Percentiles rank a stretch among this genome's conserved stretches.
phyloP scores from a whole-genome alignment of 1,284 basidiomycete genomes.

The Marasmius sp. region DNA sequence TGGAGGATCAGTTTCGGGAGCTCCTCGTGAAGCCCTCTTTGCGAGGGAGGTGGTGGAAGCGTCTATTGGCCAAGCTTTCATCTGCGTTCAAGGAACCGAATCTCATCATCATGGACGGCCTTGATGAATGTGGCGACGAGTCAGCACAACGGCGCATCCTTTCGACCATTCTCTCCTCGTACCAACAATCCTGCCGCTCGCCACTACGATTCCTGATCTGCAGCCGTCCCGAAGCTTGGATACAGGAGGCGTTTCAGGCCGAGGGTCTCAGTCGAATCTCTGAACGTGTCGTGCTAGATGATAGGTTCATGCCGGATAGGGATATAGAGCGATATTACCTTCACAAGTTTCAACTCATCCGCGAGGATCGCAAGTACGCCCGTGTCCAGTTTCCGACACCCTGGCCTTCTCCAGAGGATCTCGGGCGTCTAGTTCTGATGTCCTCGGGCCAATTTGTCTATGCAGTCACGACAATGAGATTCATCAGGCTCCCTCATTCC shows the following conservation, averaged over 20 bases:
- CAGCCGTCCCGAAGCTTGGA: not conserved
- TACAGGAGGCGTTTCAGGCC: not conserved
- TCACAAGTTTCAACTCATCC: not conserved
- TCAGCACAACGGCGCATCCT: not conserved
- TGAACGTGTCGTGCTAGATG: not conserved
- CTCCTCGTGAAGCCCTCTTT: not conserved
- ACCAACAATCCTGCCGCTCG: not conserved
- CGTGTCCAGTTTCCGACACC: not conserved
- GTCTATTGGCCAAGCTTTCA: not conserved
- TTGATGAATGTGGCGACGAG: not conserved
- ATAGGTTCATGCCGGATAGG: not conserved
- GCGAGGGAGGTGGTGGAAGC: too few species aligned
- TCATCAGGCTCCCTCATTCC: conserved; percentile 20
- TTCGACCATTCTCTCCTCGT: not conserved
- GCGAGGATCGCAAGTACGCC: not conserved
- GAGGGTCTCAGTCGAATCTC: not conserved
- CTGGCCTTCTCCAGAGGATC: conserved; percentile 4
- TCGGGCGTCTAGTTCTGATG: conserved; percentile 19
- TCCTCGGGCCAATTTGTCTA: conserved; percentile 25
- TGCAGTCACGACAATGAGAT: conserved; percentile 24
- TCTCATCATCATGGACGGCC: not conserved
- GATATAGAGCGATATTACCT: not conserved
- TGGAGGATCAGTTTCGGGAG: not conserved
- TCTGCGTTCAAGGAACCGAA: not conserved
- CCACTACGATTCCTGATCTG: not conserved